These are phyloP conservation scores for Astraeus odoratus DNA, from an alignment of 768 basidiomycete genomes.

Conservation along the genomic window DNA sequence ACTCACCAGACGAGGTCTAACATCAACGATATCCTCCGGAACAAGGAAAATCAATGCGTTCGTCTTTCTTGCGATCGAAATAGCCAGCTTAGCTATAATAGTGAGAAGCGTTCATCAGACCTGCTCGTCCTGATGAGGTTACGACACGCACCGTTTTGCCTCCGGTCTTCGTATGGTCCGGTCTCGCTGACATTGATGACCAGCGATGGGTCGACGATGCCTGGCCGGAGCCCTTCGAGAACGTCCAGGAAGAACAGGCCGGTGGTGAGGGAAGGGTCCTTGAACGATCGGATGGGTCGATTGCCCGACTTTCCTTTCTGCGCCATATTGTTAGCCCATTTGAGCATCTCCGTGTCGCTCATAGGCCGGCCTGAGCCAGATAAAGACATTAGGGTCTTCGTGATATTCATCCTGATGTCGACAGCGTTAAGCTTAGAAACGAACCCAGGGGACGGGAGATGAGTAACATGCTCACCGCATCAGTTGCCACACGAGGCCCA, in stretches of 20 bases:
- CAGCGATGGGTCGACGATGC: constrained; percentile 87
- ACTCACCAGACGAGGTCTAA: constrained; percentile 82
- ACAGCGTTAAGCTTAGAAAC: neutral
- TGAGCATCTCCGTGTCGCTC: constrained; percentile 88
- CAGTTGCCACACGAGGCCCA: constrained; percentile 96
- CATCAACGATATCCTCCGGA: constrained; percentile 94
- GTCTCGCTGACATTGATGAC: constrained; percentile 53
- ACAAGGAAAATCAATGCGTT: constrained; percentile 94
- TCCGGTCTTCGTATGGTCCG: constrained; percentile 79
- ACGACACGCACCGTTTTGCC: constrained; percentile 73
- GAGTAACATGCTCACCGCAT: constrained; percentile 72
- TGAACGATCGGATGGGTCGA: constrained; percentile 82
- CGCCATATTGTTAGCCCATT: constrained; percentile 91
- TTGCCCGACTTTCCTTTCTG: constrained; percentile 56
- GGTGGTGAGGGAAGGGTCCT: constrained; percentile 83
- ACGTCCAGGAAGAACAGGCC: constrained; percentile 92
- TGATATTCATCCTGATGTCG: constrained; percentile 67
- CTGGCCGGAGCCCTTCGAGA: constrained; percentile 84
- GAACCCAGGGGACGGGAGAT: neutral
- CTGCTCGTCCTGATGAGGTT: neutral
- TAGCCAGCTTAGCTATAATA: constrained; percentile 81
- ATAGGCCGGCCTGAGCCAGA: constrained; percentile 71
- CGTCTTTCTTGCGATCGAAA: constrained; percentile 98
- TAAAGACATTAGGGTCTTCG: constrained; percentile 78
- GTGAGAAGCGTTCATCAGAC: constrained; percentile 3